Conservation (phyloP, 2,329 filamentous ascomycete genomes). For the Cercospora berteroae region DNA sequence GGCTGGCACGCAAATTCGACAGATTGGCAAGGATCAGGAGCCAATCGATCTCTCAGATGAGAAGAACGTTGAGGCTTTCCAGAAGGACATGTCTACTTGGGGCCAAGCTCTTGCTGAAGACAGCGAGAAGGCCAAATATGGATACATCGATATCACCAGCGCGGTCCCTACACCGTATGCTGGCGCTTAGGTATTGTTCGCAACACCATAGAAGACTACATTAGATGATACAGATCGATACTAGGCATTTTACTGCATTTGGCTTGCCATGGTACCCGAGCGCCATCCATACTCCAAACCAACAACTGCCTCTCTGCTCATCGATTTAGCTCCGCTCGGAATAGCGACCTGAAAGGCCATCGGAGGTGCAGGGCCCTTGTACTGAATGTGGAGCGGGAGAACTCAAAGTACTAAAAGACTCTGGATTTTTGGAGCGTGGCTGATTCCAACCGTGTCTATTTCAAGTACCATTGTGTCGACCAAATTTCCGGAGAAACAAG, state of each 20-base stretch:
- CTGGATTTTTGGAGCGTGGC: not conserved
- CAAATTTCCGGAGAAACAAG: not conserved
- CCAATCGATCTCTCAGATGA: constrained; percentile 53
- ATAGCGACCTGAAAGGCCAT: no score
- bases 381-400: not conserved
- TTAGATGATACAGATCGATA: not conserved
- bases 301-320: not conserved
- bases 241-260: not conserved
- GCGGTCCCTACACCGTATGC: constrained; percentile 42
- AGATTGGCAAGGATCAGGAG: constrained; percentile 54
- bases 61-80: constrained; percentile 49
- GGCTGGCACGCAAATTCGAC: constrained; percentile 52
- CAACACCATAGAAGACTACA: not conserved
- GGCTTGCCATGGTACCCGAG: not conserved
- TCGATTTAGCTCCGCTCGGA: not conserved
- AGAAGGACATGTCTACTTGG: constrained; percentile 51
- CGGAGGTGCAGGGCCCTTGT: not conserved
- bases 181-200: constrained; percentile 1
- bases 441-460: not conserved
- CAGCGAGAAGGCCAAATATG: constrained; percentile 25
- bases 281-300: not conserved
- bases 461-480: not conserved
- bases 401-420: not conserved
- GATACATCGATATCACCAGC: constrained; percentile 43
- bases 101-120: constrained; percentile 27